These are phyloP conservation scores for Cotoneaster glaucophyllus DNA, from an alignment of 306 rosid genomes.

Conservation along the genomic window DNA sequence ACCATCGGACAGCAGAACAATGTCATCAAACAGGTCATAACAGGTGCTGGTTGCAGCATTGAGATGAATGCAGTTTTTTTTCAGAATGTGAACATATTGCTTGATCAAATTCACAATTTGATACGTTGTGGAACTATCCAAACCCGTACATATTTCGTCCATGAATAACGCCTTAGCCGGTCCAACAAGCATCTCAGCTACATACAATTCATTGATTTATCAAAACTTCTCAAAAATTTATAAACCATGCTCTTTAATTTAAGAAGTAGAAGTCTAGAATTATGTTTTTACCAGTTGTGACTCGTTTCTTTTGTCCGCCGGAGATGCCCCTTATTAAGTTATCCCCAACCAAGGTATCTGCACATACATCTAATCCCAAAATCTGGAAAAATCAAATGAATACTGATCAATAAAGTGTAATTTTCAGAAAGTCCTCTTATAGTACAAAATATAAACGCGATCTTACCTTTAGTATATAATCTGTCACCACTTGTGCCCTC, in stretches of 20 bases:
- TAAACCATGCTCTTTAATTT: too few species aligned
- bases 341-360: conserved; percentile 40
- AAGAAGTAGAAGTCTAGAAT: too few species aligned
- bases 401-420: background rate
- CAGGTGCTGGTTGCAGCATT: conserved; percentile 52
- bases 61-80: conserved; percentile 36
- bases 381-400: conserved; percentile 10
- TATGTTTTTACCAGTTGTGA: conserved; percentile 36
- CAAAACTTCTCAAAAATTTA: too few species aligned
- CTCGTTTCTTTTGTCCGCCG: conserved; percentile 48
- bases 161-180: conserved; percentile 40
- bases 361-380: conserved; percentile 39
- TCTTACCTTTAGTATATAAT: conserved; percentile 36
- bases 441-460: background rate
- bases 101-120: conserved; percentile 43
- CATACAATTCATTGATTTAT: too few species aligned
- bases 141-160: conserved; percentile 54
- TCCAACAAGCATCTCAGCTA: conserved; percentile 30
- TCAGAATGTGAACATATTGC: conserved; percentile 26
- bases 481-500: conserved; percentile 27
- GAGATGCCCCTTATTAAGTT: conserved; percentile 41
- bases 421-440: background rate
- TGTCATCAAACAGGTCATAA: conserved; percentile 36
- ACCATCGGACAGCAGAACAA: conserved; percentile 40
- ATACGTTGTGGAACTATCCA: conserved; percentile 46